Evolutionary conservation across 257 asterid species (phyloP).

Genomic region (Orobanche coerulescens): DNA sequence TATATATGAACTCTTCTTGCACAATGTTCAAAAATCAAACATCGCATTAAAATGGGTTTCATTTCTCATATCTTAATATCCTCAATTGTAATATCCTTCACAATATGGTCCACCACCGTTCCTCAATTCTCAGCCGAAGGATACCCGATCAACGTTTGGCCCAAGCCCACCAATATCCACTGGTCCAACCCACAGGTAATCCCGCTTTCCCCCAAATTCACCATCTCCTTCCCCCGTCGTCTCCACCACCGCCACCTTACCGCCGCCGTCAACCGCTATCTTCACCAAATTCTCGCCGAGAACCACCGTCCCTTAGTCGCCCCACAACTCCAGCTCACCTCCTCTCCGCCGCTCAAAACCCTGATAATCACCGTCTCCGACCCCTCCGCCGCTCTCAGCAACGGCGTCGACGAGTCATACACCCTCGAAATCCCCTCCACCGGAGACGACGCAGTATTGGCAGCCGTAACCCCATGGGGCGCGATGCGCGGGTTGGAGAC

Average conservation of each 20-base stretch:
- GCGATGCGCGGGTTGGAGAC: constrained; percentile 92
- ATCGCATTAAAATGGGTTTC: too few relatives aligned
- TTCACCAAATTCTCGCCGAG: constrained; percentile 33
- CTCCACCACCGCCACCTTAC: constrained; percentile 45
- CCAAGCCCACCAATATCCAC: constrained; percentile 60
- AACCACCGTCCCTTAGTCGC: constrained; percentile 43
- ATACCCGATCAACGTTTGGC: constrained; percentile 79
- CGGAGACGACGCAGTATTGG: constrained; percentile 32
- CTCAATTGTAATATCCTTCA: constrained; percentile 7
- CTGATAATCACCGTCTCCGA: constrained; percentile 42
- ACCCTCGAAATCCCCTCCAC: constrained; percentile 35
- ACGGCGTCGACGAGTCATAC: constrained; percentile 88
- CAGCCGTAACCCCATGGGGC: constrained; percentile 68
- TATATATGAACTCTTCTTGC: too few relatives aligned
- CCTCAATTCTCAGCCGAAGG: constrained; percentile 42
- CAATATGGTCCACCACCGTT: background rate
- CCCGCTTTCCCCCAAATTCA: constrained; percentile 50
- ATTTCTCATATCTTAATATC: constrained; percentile 14
- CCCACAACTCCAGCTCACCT: constrained; percentile 47
- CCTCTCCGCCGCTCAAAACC: constrained; percentile 33
- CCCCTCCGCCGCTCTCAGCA: constrained; percentile 35
- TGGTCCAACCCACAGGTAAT: constrained; percentile 66
- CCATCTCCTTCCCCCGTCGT: constrained; percentile 39
- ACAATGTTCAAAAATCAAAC: too few relatives aligned
- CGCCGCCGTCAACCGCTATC: constrained; percentile 60